Percentiles rank a stretch among this genome's conserved stretches.
These are phyloP conservation scores for Globisporangium barbulae DNA, from an alignment of 352 stramenopile species.

Conservation along the genomic window DNA sequence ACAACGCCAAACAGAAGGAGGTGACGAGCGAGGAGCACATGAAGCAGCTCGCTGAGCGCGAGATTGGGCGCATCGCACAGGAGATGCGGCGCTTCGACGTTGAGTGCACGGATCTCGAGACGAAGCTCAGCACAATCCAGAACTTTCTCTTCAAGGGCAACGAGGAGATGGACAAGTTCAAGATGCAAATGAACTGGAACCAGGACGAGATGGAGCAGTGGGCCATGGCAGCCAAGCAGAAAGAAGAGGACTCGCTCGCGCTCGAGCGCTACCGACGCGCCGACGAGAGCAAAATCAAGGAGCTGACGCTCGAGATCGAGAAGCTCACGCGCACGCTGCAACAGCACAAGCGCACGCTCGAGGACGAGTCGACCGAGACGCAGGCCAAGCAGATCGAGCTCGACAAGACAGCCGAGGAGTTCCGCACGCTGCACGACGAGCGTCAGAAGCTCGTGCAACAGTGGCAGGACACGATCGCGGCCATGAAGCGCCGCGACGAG, in stretches of 20 bases:
- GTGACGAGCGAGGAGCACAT: conserved; percentile 93
- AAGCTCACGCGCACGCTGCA: conserved; percentile 89
- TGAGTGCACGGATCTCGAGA: conserved; percentile 73
- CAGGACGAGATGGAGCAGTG: conserved; percentile 98
- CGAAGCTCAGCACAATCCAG: conserved; percentile 87
- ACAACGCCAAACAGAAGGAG: conserved; percentile 92
- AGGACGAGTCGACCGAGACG: conserved; percentile 90
- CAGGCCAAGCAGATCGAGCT: conserved; percentile 95
- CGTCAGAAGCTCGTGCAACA: conserved; percentile 92
- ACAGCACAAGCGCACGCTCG: conserved; percentile 69
- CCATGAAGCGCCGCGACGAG: conserved; percentile 90
- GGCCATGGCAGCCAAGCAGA: conserved; percentile 93
- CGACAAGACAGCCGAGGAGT: conserved; percentile 94
- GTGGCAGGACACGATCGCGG: conserved; percentile 94
- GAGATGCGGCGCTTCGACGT: conserved; percentile 72
- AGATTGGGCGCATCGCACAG: conserved; percentile 82
- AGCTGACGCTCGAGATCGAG: conserved; percentile 92
- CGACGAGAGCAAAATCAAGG: conserved; percentile 95
- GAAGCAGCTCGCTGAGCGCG: conserved; percentile 85
- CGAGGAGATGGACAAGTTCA: conserved; percentile 95
- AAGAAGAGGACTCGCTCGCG: conserved; percentile 93
- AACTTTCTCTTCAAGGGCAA: conserved; percentile 92
- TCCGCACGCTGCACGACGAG: conserved; percentile 91
- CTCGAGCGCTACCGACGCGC: conserved; percentile 92
- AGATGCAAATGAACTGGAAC: conserved; percentile 98